Evolutionary conservation across 257 asterid species (phyloP).

Genomic region (Echium plantagineum): DNA sequence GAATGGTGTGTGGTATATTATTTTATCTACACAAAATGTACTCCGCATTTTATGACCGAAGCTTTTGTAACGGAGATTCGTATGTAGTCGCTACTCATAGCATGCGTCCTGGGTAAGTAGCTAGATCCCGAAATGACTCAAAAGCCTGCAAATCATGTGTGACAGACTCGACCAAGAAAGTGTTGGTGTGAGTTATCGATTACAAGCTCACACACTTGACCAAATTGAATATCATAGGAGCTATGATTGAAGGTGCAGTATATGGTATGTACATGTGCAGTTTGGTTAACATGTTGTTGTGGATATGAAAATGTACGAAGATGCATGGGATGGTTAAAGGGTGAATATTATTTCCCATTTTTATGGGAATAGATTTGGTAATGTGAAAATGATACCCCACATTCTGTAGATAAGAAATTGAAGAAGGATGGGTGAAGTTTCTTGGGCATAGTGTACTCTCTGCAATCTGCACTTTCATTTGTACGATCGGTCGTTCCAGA

Average conservation of each 20-base stretch:
- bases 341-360: background rate
- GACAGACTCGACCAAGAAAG: too few relatives aligned
- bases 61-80: too few relatives aligned
- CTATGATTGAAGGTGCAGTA: too few relatives aligned
- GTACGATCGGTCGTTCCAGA: background rate
- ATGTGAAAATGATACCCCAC: background rate
- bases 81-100: too few relatives aligned
- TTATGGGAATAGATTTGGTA: background rate
- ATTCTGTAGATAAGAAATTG: conserved; percentile 1
- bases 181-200: too few relatives aligned
- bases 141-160: too few relatives aligned
- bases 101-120: too few relatives aligned
- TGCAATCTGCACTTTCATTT: background rate
- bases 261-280: background rate
- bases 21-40: background rate
- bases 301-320: conserved; percentile 1
- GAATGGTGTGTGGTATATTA: background rate
- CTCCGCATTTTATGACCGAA: too few relatives aligned
- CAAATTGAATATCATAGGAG: too few relatives aligned
- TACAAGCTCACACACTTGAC: too few relatives aligned
- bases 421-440: conserved; percentile 3
- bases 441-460: conserved; percentile 1
- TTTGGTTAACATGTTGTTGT: background rate
- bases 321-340: background rate
- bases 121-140: too few relatives aligned